phyloP scores from a whole-genome alignment of 2,329 filamentous ascomycete genomes.

The Aquanectria penicillioides region DNA sequence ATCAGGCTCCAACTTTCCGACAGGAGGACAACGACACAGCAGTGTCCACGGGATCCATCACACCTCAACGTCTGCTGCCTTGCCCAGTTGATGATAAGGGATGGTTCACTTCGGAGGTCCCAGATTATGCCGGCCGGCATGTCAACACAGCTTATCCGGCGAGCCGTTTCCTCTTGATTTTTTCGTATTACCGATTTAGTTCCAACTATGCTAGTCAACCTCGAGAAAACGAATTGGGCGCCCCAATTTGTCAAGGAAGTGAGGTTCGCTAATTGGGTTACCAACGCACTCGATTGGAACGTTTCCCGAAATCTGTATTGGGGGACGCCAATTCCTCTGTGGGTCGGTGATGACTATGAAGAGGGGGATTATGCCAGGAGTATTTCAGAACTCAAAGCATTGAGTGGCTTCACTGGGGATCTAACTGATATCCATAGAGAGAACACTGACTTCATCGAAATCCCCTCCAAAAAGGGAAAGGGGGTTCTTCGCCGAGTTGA shows the following conservation, averaged over 20 bases:
- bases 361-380: conserved; percentile 39
- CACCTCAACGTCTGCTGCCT: conserved; percentile 69
- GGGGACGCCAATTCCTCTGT: conserved; percentile 40
- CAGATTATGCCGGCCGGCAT: conserved; percentile 38
- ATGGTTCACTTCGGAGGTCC: conserved; percentile 38
- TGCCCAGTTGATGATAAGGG: conserved; percentile 73
- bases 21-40: conserved; percentile 81
- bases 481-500: conserved; percentile 36
- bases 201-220: conserved; percentile 35
- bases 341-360: conserved; percentile 41
- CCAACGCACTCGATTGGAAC: conserved; percentile 37
- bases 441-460: conserved; percentile 41
- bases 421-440: conserved; percentile 37
- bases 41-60: conserved; percentile 72
- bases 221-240: conserved; percentile 39
- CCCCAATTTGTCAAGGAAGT: conserved; percentile 39
- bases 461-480: conserved; percentile 39
- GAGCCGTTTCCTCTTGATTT: conserved; percentile 39
- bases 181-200: conserved; percentile 36
- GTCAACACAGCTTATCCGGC: conserved; percentile 34
- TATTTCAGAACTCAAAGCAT: conserved; percentile 34
- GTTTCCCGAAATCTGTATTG: conserved; percentile 40
- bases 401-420: conserved; percentile 38
- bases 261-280: conserved; percentile 41
- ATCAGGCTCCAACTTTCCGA: conserved; percentile 79